Evolutionary conservation across 192 early-diverging fungal species (phyloP).

Genomic region (Fimicolochytrium jonesii): DNA sequence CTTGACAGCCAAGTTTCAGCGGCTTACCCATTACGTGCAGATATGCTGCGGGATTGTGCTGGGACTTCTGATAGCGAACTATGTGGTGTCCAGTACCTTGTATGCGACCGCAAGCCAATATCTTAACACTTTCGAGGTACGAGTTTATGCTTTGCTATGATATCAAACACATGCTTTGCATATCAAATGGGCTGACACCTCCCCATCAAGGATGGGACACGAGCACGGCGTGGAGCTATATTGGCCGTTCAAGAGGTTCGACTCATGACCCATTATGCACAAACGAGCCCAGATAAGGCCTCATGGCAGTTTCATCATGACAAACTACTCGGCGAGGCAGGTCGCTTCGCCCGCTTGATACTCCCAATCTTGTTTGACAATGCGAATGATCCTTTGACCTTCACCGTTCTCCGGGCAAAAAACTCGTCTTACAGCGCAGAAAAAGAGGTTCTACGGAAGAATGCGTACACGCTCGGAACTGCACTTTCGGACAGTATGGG

Average conservation of each 20-base stretch:
- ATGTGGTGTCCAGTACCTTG: background rate
- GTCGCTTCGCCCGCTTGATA: background rate
- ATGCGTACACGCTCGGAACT: too few relatives aligned
- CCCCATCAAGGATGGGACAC: slow-evolving; percentile 6
- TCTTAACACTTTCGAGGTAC: background rate
- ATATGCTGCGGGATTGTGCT: too few relatives aligned
- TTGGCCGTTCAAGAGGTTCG: slow-evolving; percentile 1
- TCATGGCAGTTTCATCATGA: background rate
- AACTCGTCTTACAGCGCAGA: background rate
- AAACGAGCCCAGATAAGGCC: too few relatives aligned
- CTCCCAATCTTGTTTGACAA: background rate
- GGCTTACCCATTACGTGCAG: background rate
- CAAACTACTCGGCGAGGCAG: background rate
- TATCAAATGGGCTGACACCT: too few relatives aligned
- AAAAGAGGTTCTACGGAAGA: too few relatives aligned
- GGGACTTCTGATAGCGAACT: slow-evolving; percentile 3
- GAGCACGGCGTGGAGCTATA: slow-evolving; percentile 1
- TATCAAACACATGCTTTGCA: too few relatives aligned
- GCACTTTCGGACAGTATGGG: too few relatives aligned
- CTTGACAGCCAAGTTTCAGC: too few relatives aligned
- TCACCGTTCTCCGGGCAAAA: background rate
- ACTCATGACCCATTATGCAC: too few relatives aligned
- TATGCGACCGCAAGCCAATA: background rate
- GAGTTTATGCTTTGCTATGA: too few relatives aligned
- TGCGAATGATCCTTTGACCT: background rate